Evolutionary conservation across 2,329 filamentous ascomycete species (phyloP).

Genomic region (Pleoardoris graminearum): DNA sequence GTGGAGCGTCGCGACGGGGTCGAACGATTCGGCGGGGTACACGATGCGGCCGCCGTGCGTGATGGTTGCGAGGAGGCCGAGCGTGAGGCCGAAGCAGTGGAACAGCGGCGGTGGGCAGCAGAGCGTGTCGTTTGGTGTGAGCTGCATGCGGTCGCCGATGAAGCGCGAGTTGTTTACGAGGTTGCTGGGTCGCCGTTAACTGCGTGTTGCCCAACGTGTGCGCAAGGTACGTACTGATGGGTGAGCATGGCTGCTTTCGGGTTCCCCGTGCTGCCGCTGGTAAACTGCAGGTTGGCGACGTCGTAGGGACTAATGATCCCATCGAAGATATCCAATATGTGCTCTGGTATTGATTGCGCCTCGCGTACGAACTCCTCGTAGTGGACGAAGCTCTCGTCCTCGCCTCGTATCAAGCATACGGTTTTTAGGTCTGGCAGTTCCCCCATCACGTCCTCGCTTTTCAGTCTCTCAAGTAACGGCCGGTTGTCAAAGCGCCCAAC

Average conservation of each 20-base stretch:
- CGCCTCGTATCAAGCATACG: constrained; percentile 38
- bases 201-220: background rate
- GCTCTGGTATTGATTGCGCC: constrained; percentile 34
- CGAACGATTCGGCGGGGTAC: constrained; percentile 73
- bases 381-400: constrained; percentile 56
- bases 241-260: constrained; percentile 47
- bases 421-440: constrained; percentile 36
- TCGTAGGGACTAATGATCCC: constrained; percentile 40
- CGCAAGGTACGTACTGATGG: constrained; percentile 34
- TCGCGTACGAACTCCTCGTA: constrained; percentile 61
- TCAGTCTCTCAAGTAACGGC: constrained; percentile 55
- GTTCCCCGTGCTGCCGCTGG: constrained; percentile 44
- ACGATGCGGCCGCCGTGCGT: constrained; percentile 78
- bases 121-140: constrained; percentile 66
- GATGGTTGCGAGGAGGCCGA: constrained; percentile 71
- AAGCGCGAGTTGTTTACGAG: constrained; percentile 48
- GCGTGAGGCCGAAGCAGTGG: constrained; percentile 82
- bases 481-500: constrained; percentile 70
- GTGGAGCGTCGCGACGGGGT: constrained; percentile 65
- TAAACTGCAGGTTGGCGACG: constrained; percentile 45
- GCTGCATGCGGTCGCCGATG: constrained; percentile 70
- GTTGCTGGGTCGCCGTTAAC: constrained; percentile 28
- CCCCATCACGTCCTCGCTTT: constrained; percentile 21
- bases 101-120: constrained; percentile 85
- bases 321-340: constrained; percentile 42